phyloP scores from a whole-genome alignment of 2,329 filamentous ascomycete genomes.

The Neoscytalidium dimidiatum region DNA sequence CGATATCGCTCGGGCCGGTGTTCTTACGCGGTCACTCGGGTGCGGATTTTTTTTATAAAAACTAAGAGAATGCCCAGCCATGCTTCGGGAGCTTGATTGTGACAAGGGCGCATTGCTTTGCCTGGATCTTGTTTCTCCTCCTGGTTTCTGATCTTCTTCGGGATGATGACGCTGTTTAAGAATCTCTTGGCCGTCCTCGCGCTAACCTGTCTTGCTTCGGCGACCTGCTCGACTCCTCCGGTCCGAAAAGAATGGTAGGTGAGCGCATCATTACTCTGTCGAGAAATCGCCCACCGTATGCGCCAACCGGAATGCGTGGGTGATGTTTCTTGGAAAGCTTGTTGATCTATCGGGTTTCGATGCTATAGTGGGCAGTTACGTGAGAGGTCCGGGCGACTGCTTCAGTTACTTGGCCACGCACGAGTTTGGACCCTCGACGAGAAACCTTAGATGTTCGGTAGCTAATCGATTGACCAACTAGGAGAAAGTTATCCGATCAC shows the following conservation, averaged over 20 bases:
- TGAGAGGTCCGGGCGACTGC: no score
- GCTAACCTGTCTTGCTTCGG: conserved; percentile 3
- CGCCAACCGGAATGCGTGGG: neutral
- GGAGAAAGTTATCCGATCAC: neutral
- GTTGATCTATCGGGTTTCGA: neutral
- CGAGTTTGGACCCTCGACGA: no score
- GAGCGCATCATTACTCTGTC: neutral
- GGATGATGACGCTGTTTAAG: neutral
- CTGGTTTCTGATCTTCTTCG: no score
- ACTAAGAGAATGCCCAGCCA: neutral
- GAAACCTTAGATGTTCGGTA: no score
- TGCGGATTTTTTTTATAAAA: neutral
- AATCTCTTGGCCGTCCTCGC: neutral
- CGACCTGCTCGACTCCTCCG: neutral
- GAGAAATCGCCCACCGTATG: neutral
- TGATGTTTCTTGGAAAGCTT: neutral
- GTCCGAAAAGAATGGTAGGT: conserved; percentile 18
- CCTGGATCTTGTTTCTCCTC: neutral
- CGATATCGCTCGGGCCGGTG: neutral
- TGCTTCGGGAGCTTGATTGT: neutral
- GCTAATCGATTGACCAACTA: no score
- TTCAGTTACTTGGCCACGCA: no score
- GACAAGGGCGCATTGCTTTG: neutral
- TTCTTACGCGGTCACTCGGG: neutral
- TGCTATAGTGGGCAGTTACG: no score